These are phyloP conservation scores for Oryza meyeriana DNA, from an alignment of 176 grass and related monocot genomes.

Conservation along the genomic window DNA sequence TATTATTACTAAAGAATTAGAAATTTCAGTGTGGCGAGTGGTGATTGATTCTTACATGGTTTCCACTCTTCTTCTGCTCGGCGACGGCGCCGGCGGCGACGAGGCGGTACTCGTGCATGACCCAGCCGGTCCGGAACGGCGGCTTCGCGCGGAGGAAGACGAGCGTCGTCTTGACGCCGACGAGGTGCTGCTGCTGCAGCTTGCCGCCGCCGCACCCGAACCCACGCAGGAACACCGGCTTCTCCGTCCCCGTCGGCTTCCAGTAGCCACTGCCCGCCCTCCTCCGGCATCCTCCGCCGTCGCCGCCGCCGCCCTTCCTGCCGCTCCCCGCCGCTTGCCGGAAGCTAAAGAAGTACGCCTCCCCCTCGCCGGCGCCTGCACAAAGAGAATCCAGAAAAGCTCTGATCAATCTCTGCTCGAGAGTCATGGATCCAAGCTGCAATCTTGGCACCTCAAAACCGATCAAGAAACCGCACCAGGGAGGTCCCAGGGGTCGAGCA, in stretches of 20 bases:
- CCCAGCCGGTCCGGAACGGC: slow-evolving; percentile 55
- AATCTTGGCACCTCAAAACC: background rate
- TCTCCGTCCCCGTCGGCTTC: slow-evolving; percentile 64
- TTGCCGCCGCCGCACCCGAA: slow-evolving; percentile 8
- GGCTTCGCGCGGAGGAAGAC: slow-evolving; percentile 45
- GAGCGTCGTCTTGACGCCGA: slow-evolving; percentile 68
- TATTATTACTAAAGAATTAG: background rate
- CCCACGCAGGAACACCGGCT: slow-evolving; percentile 38
- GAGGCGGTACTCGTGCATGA: slow-evolving; percentile 83
- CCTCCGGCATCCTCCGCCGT: slow-evolving; percentile 2
- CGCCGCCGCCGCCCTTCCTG: background rate
- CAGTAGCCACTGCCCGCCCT: slow-evolving; percentile 55
- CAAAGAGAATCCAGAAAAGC: background rate
- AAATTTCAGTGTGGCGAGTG: background rate
- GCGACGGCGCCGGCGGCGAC: background rate
- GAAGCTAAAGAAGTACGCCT: slow-evolving; percentile 60
- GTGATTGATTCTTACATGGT: slow-evolving; percentile 30
- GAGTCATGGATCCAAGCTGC: background rate
- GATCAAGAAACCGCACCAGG: slow-evolving; percentile 29
- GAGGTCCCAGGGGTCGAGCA: slow-evolving; percentile 64
- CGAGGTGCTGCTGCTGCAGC: slow-evolving; percentile 22
- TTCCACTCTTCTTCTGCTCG: background rate
- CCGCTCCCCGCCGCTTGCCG: slow-evolving; percentile 22
- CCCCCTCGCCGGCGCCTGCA: slow-evolving; percentile 56
- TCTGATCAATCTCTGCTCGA: background rate